Percentiles rank a stretch among this genome's conserved stretches.
Evolutionary conservation across 495 filamentous ascomycete genomes (phyloP).

Genomic region (Rhizodiscina lignyota): DNA sequence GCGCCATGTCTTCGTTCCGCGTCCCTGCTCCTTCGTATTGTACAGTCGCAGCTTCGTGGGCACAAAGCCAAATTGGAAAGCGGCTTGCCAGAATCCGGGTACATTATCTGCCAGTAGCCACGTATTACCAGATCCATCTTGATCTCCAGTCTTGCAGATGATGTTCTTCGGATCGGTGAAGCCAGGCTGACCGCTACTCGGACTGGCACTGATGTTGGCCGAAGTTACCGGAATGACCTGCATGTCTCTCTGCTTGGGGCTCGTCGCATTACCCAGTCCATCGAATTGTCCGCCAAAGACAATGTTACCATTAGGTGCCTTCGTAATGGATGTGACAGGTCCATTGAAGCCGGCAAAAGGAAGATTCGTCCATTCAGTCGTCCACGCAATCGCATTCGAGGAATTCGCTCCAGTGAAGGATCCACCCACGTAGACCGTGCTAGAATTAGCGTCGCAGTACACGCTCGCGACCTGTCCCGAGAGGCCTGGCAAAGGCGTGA

Average conservation of each 20-base stretch:
- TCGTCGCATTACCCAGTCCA: conserved; percentile 67
- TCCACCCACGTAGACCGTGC: conserved; percentile 82
- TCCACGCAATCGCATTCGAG: conserved; percentile 81
- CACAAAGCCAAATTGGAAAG: conserved; percentile 62
- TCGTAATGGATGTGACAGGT: conserved; percentile 72
- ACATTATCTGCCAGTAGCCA: conserved; percentile 74
- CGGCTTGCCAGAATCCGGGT: conserved; percentile 70
- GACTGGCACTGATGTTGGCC: conserved; percentile 51
- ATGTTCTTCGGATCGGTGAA: conserved; percentile 72
- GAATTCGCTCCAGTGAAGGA: conserved; percentile 63
- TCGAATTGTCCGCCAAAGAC: conserved; percentile 89
- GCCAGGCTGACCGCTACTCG: conserved; percentile 39
- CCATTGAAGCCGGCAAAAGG: conserved; percentile 92
- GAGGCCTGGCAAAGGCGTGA: conserved; percentile 62
- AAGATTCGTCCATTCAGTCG: conserved; percentile 64
- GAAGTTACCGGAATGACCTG: conserved; percentile 75
- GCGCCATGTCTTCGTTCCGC: conserved; percentile 73
- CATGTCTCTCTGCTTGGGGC: conserved; percentile 35
- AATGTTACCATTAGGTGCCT: conserved; percentile 62
- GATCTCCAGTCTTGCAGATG: conserved; percentile 55
- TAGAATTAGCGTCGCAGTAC: conserved; percentile 65
- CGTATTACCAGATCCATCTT: conserved; percentile 50
- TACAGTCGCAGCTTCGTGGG: conserved; percentile 77
- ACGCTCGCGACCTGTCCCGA: conserved; percentile 65
- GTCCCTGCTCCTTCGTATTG: conserved; percentile 74